Evolutionary conservation across 2,329 filamentous ascomycete genomes (phyloP).

Genomic region (Scedosporium aurantiacum): DNA sequence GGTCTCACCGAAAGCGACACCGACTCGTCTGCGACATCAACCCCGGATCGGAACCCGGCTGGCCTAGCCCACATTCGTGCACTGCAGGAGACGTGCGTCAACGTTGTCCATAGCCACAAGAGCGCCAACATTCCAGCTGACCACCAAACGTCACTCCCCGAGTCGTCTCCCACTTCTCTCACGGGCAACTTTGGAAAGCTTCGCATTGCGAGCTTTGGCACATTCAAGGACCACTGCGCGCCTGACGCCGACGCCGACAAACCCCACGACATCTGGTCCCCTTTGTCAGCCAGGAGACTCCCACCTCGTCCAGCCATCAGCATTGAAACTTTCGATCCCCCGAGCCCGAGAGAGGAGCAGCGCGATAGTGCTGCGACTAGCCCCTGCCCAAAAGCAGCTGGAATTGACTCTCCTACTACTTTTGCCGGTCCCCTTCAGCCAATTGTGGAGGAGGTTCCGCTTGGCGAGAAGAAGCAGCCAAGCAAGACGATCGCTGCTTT

Average conservation of each 20-base stretch:
- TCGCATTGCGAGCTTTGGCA: conserved; percentile 8
- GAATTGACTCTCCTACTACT: neutral
- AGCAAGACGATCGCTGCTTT: neutral
- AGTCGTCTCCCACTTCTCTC: neutral
- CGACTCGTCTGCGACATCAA: neutral
- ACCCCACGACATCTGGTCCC: conserved; percentile 12
- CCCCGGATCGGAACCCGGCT: conserved; percentile 4
- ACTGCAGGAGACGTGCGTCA: conserved; percentile 5
- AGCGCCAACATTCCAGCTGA: neutral
- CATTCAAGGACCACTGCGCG: conserved; percentile 8
- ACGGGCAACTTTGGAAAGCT: conserved; percentile 4
- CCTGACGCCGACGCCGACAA: conserved; percentile 9
- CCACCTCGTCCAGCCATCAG: conserved; percentile 20
- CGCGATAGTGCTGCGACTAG: neutral
- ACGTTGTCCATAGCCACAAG: conserved; percentile 1
- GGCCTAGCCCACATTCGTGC: conserved; percentile 1
- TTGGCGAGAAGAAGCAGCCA: neutral
- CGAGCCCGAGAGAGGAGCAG: neutral
- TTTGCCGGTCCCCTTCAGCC: neutral
- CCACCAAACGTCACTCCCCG: conserved; percentile 4
- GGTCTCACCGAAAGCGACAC: neutral
- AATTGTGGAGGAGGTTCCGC: neutral
- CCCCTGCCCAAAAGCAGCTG: neutral
- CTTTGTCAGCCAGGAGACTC: conserved; percentile 9
- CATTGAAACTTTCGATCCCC: conserved; percentile 21